Evolutionary conservation across 192 early-diverging fungal genomes (phyloP).

Genomic region (Rhizophagus sp.): DNA sequence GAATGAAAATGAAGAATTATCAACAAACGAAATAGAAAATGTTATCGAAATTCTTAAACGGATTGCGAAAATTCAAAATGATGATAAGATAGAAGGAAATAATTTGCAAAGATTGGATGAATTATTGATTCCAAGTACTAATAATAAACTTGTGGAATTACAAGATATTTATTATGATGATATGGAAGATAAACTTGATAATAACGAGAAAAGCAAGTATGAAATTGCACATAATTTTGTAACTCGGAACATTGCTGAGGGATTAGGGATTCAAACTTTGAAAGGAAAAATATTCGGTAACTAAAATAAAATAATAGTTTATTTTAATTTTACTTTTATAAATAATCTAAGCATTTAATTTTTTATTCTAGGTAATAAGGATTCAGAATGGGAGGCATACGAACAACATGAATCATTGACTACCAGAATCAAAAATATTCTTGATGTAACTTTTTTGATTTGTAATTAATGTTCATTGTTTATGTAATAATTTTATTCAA

Average conservation of each 20-base stretch:
- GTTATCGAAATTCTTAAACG: not conserved
- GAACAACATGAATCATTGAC: constrained; percentile 10
- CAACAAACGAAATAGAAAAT: not conserved
- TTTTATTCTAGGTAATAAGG: not conserved
- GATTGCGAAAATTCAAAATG: not conserved
- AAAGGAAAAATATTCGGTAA: not conserved
- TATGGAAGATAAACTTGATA: not conserved
- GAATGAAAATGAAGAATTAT: not conserved
- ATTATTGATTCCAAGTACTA: not conserved
- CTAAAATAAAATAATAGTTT: not conserved
- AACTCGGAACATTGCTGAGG: not conserved
- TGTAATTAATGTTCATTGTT: not conserved
- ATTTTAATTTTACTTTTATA: not conserved
- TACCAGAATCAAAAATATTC: constrained; percentile 1
- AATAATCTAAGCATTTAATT: not conserved
- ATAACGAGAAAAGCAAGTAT: not conserved
- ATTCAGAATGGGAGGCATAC: not conserved
- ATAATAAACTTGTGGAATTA: not conserved
- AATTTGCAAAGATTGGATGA: not conserved
- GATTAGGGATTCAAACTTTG: not conserved
- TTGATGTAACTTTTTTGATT: not conserved
- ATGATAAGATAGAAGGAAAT: not conserved
- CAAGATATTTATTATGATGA: constrained; percentile 17
- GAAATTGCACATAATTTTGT: not conserved
- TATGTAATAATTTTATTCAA: not conserved